Conservation (phyloP, 768 basidiomycete species). For the Pisolithus marmoratus region DNA sequence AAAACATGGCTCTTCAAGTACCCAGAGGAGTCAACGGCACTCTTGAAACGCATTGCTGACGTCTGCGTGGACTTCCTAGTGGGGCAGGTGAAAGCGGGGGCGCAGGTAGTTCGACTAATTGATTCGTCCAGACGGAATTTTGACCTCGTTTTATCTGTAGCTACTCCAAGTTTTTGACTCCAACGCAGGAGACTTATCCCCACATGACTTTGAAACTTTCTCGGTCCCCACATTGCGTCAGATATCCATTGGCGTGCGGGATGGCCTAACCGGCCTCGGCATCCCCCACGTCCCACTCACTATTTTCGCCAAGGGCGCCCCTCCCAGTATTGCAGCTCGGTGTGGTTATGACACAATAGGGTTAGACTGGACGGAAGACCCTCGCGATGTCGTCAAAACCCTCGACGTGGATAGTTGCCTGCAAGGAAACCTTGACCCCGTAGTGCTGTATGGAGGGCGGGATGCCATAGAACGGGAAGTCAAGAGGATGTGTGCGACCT, state of each 20-base stretch:
- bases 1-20: slow-evolving; percentile 95
- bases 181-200: slow-evolving; percentile 89
- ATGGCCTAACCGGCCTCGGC: slow-evolving; percentile 45
- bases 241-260: slow-evolving; percentile 67
- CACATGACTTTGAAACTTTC: slow-evolving; percentile 78
- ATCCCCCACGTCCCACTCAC: slow-evolving; percentile 73
- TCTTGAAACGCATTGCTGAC: slow-evolving; percentile 77
- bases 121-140: too few relatives aligned
- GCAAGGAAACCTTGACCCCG: slow-evolving; percentile 94
- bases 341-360: slow-evolving; percentile 85
- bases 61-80: slow-evolving; percentile 88
- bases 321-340: slow-evolving; percentile 61
- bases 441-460: slow-evolving; percentile 75
- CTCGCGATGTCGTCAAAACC: slow-evolving; percentile 57
- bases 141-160: slow-evolving; percentile 34
- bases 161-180: slow-evolving; percentile 97
- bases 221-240: slow-evolving; percentile 73
- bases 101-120: slow-evolving; percentile 61
- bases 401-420: slow-evolving; percentile 62
- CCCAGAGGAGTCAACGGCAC: slow-evolving; percentile 74
- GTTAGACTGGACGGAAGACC: slow-evolving; percentile 88
- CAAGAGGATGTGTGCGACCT: slow-evolving; percentile 75
- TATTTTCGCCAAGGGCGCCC: slow-evolving; percentile 93
- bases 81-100: slow-evolving; percentile 91
- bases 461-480: slow-evolving; percentile 85